Base-by-base conservation (phyloP, 805 yeast species). In the Lipomyces yamadae region DNA sequence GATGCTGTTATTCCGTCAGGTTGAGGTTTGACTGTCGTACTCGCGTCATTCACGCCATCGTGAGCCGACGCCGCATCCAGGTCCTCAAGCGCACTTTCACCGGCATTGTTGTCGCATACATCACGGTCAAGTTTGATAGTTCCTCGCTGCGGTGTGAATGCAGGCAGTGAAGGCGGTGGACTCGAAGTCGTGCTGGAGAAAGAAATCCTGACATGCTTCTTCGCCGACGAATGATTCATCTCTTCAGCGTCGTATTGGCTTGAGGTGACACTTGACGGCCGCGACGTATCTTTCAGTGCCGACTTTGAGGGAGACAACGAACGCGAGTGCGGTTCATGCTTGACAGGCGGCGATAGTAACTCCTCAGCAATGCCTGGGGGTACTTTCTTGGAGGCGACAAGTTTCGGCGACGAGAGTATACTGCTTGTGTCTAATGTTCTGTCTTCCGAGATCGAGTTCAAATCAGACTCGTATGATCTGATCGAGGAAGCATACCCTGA, bases 401-500 rank as follows among this genome's bases (percentile, higher is more conserved):
- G 29, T 29, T n/a, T n/a, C 30, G 66, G 63, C 54, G 63, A 52
- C 29, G 58, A 52, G 33, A 52, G 18, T 7, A 39, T 33, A 10
- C 55, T 50, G 50, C 53, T 34, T 13, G 64, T 59, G 50, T 62
- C 71, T 15, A 65, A 48, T 33, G 62, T 50, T 8, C 30, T 63
- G 53, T 62, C 64, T 42, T 67, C 70, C 11, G 63, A 39, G 56
- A 67, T 67, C 34, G 69, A 66, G 55, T 67, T 67, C 54, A 67
- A 60, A 33, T 67, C 70, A 6, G 67, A 62, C 35, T 68, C 71
- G 56, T 54, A 65, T 15, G 71, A 68, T 13, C 56, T 35, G 35
- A 68, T 37, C 11, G 67, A 62, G 6, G 71, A 66, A 2, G 71
- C 70, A 45, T 68, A 68, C 3, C 65, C 60, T 30, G 68, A 55